Evolutionary conservation across 495 filamentous ascomycete species (phyloP), one percentile per base, ranked within the genome.

Genomic region (Penicillium maclennaniae): DNA sequence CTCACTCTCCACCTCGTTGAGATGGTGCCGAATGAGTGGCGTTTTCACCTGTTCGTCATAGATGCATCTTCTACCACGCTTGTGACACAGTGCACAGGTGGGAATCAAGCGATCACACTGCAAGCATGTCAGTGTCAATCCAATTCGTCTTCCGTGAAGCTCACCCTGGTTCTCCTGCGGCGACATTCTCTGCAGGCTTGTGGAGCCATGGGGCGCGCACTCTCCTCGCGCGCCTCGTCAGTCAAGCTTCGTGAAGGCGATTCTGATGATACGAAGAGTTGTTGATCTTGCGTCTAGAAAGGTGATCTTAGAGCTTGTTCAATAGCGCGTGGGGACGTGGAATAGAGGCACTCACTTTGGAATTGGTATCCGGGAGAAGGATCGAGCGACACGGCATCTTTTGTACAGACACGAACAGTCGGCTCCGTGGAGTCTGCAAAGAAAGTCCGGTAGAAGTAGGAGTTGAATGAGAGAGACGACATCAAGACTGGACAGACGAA

Each of bases 181-280:
- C 50, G 54, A 20, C 59, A 58, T 48, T 61, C 59, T 12, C 45
- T 47, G 40, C 59, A 61, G 42, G 54, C 54, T 23, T 47, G 47
- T 9, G 49, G 51, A n/a, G 59, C 54, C 8, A 17, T 47, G 2
- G 40, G 37, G 40, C 58, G 42, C 5, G 31, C 31, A 12, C 14
- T 12, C 4, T 4, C 31, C 31, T 34, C 31, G 10, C 15, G 31
- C 10, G 8, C 31, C 9, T 12, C 10, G 10, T 12, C 9, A 34
- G 4, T 34, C 31, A 12, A 1, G 10, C 31, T 14, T 12, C 4
- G 31, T 12, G 31, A 9, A 34, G 31, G 10, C 31, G 10, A 34
- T 12, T 1, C 31, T 6, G 19, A 40, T 14, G 45, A 38, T 15
- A 47, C 37, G 27, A 21, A 6, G 5, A 7, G 16, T 9, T 40